A percentile compares a stretch with the other conserved stretches of the same genome.
These are phyloP conservation scores for Chaetothyriales sp. DNA, from an alignment of 2,329 filamentous ascomycete genomes.

Conservation along the genomic window DNA sequence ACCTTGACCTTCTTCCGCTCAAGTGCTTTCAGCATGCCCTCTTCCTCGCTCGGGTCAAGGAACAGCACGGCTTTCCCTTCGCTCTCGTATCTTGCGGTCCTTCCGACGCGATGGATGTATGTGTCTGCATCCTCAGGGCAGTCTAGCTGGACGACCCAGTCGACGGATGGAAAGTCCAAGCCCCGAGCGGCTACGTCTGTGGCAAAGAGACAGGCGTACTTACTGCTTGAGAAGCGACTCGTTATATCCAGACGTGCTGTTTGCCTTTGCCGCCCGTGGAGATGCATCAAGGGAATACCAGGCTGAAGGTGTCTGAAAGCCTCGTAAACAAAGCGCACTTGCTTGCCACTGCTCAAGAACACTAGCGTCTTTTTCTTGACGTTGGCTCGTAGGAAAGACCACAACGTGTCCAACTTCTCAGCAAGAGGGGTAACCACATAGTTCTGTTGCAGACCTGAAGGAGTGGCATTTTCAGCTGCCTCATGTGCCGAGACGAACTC, in stretches of 20 bases:
- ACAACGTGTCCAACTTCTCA: constrained; percentile 83
- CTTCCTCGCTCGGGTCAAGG: constrained; percentile 79
- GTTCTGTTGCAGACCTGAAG: constrained; percentile 71
- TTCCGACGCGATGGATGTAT: constrained; percentile 89
- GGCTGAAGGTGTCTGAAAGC: constrained; percentile 84
- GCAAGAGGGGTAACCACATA: constrained; percentile 74
- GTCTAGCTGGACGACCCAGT: constrained; percentile 98
- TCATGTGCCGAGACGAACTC: constrained; percentile 95
- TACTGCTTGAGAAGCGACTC: constrained; percentile 61
- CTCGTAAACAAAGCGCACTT: constrained; percentile 92
- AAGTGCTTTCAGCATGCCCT: constrained; percentile 72
- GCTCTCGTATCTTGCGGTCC: constrained; percentile 84
- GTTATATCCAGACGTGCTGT: constrained; percentile 77
- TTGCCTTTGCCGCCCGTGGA: constrained; percentile 90
- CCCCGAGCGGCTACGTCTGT: constrained; percentile 91
- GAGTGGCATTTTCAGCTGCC: constrained; percentile 62
- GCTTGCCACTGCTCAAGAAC: constrained; percentile 88
- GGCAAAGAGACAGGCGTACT: constrained; percentile 77
- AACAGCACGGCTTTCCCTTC: constrained; percentile 80
- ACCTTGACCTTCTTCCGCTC: constrained; percentile 84
- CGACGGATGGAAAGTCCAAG: constrained; percentile 87
- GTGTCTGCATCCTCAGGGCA: constrained; percentile 94
- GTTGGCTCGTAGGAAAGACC: constrained; percentile 80
- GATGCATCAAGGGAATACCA: constrained; percentile 79
- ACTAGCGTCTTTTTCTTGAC: constrained; percentile 90